Percentiles rank a stretch among this genome's conserved stretches.
Evolutionary conservation across 306 rosid genomes (phyloP).

Genomic region (Alnus glutinosa): DNA sequence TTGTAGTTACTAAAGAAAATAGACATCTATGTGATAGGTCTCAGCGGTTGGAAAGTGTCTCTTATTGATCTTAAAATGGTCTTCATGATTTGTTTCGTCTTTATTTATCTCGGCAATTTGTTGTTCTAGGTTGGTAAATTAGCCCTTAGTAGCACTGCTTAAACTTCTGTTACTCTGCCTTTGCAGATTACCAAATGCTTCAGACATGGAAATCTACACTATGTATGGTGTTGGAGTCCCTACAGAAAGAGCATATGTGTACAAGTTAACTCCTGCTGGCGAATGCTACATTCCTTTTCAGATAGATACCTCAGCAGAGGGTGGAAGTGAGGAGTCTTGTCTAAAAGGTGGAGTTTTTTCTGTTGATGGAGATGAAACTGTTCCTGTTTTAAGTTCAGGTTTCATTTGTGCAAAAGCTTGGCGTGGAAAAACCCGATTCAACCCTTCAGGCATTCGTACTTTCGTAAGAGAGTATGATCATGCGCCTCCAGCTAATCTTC

Average conservation of each 20-base stretch:
- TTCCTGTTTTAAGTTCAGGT: constrained; percentile 83
- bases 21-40: background rate
- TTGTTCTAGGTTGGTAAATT: constrained; percentile 1
- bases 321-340: constrained; percentile 55
- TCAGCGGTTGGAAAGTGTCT: background rate
- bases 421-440: constrained; percentile 81
- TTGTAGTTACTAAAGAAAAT: background rate
- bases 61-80: background rate
- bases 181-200: constrained; percentile 78
- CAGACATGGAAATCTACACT: constrained; percentile 82
- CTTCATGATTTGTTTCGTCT: background rate
- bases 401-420: constrained; percentile 85
- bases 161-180: constrained; percentile 36
- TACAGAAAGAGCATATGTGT: constrained; percentile 81
- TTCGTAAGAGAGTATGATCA: constrained; percentile 75
- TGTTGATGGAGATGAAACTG: constrained; percentile 77
- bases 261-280: constrained; percentile 55
- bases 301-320: constrained; percentile 71
- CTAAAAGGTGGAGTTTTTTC: constrained; percentile 71
- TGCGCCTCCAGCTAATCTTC: constrained; percentile 82
- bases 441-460: constrained; percentile 72
- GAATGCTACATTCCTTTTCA: constrained; percentile 82
- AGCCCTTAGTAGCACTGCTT: background rate
- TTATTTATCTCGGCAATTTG: background rate
- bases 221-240: constrained; percentile 91